Conservation (phyloP, 352 stramenopile genomes). For the Plasmopara viticola region DNA sequence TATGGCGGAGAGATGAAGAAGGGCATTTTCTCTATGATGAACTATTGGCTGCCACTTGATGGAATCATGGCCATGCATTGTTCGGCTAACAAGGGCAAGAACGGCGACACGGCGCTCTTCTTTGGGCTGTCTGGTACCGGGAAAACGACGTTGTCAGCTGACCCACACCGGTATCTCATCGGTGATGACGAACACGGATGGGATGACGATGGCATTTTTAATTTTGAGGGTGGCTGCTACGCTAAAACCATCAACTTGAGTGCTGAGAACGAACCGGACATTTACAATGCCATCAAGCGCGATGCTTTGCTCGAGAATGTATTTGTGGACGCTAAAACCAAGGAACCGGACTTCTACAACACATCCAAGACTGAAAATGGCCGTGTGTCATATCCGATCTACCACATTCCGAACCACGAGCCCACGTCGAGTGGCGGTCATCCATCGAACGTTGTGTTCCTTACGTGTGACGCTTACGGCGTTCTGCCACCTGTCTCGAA, state of each 20-base stretch:
- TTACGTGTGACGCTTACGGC: slow-evolving; percentile 97
- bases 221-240: slow-evolving; percentile 99
- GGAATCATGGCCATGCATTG: slow-evolving; percentile 98
- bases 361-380: slow-evolving; percentile 96
- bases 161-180: slow-evolving; percentile 81
- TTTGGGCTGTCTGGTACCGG: slow-evolving; percentile 91
- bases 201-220: slow-evolving; percentile 97
- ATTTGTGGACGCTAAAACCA: slow-evolving; percentile 65
- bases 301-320: slow-evolving; percentile 98
- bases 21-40: slow-evolving; percentile 98
- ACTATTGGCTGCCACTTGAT: slow-evolving; percentile 95
- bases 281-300: slow-evolving; percentile 95
- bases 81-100: slow-evolving; percentile 96
- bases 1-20: slow-evolving; percentile 99
- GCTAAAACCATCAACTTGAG: slow-evolving; percentile 98
- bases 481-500: slow-evolving; percentile 96
- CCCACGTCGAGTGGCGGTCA: slow-evolving; percentile 85
- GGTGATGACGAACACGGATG: slow-evolving; percentile 94
- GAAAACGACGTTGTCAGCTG: slow-evolving; percentile 90
- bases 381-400: slow-evolving; percentile 98
- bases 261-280: slow-evolving; percentile 95
- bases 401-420: slow-evolving; percentile 96
- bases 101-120: slow-evolving; percentile 95
- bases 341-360: slow-evolving; percentile 93
- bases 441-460: slow-evolving; percentile 96